A percentile compares a stretch with the other conserved stretches of the same genome.
phyloP scores from a whole-genome alignment of 2,329 filamentous ascomycete genomes.

The Aspergillus fumigatiaffinis region DNA sequence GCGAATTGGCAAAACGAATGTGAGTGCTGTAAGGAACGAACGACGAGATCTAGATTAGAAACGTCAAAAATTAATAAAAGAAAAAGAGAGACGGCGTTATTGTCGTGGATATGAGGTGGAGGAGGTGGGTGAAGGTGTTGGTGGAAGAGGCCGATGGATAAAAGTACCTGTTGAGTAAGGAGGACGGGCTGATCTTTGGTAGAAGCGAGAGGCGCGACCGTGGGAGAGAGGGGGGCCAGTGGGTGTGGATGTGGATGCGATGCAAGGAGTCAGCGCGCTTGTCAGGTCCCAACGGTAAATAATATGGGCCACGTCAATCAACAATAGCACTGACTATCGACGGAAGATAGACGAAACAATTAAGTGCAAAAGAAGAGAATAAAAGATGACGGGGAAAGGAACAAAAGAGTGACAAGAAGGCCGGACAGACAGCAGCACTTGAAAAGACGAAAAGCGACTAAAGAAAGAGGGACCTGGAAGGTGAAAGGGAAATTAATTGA shows the following conservation, averaged over 20 bases:
- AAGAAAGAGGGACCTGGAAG: neutral
- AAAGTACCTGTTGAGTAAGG: neutral
- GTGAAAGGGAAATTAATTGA: neutral
- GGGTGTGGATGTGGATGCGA: neutral
- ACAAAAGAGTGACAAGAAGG: neutral
- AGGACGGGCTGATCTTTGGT: neutral
- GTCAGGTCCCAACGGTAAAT: constrained; percentile 22
- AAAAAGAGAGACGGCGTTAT: constrained; percentile 6
- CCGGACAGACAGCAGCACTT: neutral
- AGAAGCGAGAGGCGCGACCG: constrained; percentile 20
- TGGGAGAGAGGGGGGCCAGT: constrained; percentile 8
- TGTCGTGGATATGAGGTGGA: neutral
- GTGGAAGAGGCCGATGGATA: constrained; percentile 3
- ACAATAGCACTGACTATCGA: constrained; percentile 27
- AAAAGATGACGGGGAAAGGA: neutral
- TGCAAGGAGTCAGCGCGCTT: constrained; percentile 19
- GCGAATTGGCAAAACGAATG: constrained; percentile 21
- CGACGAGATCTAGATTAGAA: constrained; percentile 18
- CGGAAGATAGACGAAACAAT: constrained; percentile 3
- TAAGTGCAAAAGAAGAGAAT: constrained; percentile 1
- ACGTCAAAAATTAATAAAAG: constrained; percentile 5
- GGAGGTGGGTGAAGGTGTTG: constrained; percentile 4
- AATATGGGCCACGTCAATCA: constrained; percentile 21
- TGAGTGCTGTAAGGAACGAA: constrained; percentile 23
- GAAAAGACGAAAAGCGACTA: neutral